phyloP scores from a whole-genome alignment of 768 basidiomycete genomes.

The Boletus sp. region DNA sequence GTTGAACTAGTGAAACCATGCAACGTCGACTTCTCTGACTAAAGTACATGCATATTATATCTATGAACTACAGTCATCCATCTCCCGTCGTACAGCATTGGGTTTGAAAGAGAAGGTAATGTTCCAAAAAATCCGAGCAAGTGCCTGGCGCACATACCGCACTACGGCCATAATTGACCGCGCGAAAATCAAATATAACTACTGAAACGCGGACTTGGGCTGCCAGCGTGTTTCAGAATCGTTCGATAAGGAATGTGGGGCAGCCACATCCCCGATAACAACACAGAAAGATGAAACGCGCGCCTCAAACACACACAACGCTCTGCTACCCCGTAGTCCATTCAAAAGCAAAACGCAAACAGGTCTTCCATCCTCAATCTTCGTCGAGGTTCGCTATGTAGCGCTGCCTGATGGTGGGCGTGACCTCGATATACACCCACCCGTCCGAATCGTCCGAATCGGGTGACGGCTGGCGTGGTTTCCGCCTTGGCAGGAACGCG shows the following conservation, averaged over 20 bases:
- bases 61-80: too few relatives aligned
- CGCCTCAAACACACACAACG: too few relatives aligned
- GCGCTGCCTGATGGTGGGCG: conserved; percentile 22
- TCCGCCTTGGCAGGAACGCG: conserved; percentile 19
- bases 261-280: too few relatives aligned
- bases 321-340: too few relatives aligned
- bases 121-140: background rate
- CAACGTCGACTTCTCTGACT: background rate
- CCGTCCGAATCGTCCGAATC: conserved; percentile 19
- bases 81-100: too few relatives aligned
- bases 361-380: conserved; percentile 6
- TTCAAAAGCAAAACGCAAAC: background rate
- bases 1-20: background rate
- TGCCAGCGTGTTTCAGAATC: too few relatives aligned
- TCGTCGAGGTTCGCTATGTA: conserved; percentile 12
- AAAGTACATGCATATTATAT: too few relatives aligned
- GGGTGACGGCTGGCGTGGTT: conserved; percentile 6
- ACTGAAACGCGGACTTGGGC: too few relatives aligned
- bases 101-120: background rate
- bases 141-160: conserved; percentile 4
- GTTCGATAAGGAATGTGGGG: too few relatives aligned
- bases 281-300: too few relatives aligned
- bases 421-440: conserved; percentile 33
- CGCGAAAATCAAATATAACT: too few relatives aligned
- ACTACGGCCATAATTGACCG: background rate